Base-by-base conservation (phyloP, 2,329 filamentous ascomycete genomes). In the Whalleya microplaca region DNA sequence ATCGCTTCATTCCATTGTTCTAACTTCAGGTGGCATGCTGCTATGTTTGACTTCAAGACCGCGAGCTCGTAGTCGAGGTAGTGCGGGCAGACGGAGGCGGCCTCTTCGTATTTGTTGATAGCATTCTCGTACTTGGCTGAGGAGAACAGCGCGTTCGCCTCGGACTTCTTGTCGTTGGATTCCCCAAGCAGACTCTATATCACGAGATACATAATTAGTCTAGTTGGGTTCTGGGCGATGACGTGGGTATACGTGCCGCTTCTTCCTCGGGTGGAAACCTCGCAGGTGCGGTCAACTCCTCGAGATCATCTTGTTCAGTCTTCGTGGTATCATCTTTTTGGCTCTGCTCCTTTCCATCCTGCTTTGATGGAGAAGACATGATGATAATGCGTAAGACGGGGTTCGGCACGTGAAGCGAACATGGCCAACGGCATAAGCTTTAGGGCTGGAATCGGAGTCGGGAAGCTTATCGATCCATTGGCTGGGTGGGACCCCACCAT, bases 11-110 rank as follows among this genome's bases (percentile, higher is more conserved):
- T 92, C 91, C 92, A 97, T 59, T 94, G 88, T 58, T 87, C 81
- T 2, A 96, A 79, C 71, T 96, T 96, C 52, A 98, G 73, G 66
- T 96, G 86, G 70, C 92, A 96, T 9, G 93, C 94, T 1, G 94
- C 84, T 63, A 97, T 88, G 76, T 98, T 98, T 71, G 90, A 92
- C 56, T 88, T 86, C 5, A 98, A 80, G 9, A 98, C 91, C 21
- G 93, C 92, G 60, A 94, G 81, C 65, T 96, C 92, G 75, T 91
- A 96, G 71, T 94, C 87, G 21, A 96, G 84, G 71, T 96, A 96
- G 62, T 85, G 87, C 1, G 94, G 94, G 67, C 91, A 93, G 7
- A 87, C 83, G 12, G 85, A 81, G 2, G 96, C 80, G 20, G 95
- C 93, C 63, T 89, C 85, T 67, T 92, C 88, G 75, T 98, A 98